These are phyloP conservation scores for Arthrobotrys sphaeroides DNA, from an alignment of 2,329 filamentous ascomycete species.

Conservation along the genomic window DNA sequence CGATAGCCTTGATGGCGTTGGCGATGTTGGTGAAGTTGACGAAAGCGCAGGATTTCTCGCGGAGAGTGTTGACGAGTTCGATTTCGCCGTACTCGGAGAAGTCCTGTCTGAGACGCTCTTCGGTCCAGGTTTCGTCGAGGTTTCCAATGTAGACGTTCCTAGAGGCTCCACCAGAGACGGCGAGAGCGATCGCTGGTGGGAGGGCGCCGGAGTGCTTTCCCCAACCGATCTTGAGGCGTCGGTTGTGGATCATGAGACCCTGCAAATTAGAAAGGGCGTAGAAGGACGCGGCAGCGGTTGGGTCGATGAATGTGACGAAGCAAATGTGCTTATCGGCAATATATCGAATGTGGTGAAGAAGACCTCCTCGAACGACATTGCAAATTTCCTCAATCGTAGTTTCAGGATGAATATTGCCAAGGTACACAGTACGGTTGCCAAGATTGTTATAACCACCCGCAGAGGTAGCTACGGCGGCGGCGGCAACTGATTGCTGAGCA, in stretches of 20 bases:
- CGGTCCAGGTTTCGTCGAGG: constrained; percentile 94
- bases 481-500: constrained; percentile 96
- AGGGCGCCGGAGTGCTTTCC: constrained; percentile 98
- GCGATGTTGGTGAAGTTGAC: constrained; percentile 99
- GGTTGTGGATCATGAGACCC: constrained; percentile 98
- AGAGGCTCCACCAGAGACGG: constrained; percentile 96
- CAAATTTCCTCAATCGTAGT: constrained; percentile 99
- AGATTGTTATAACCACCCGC: constrained; percentile 97
- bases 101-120: constrained; percentile 93
- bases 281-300: constrained; percentile 95
- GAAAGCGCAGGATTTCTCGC: constrained; percentile 99
- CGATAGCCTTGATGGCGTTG: constrained; percentile 99
- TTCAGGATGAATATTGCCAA: constrained; percentile 98
- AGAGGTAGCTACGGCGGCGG: constrained; percentile 93
- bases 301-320: constrained; percentile 99
- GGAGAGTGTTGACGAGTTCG: constrained; percentile 92
- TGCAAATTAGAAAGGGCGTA: constrained; percentile 97
- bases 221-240: constrained; percentile 97
- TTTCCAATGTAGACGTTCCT: constrained; percentile 98
- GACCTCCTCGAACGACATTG: constrained; percentile 94
- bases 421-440: constrained; percentile 95
- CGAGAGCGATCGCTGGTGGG: constrained; percentile 92
- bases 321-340: constrained; percentile 99
- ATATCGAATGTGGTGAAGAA: constrained; percentile 97
- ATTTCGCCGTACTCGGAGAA: constrained; percentile 98